Conservation (phyloP, 2,329 filamentous ascomycete species). For the Paracamarosporium sp. region DNA sequence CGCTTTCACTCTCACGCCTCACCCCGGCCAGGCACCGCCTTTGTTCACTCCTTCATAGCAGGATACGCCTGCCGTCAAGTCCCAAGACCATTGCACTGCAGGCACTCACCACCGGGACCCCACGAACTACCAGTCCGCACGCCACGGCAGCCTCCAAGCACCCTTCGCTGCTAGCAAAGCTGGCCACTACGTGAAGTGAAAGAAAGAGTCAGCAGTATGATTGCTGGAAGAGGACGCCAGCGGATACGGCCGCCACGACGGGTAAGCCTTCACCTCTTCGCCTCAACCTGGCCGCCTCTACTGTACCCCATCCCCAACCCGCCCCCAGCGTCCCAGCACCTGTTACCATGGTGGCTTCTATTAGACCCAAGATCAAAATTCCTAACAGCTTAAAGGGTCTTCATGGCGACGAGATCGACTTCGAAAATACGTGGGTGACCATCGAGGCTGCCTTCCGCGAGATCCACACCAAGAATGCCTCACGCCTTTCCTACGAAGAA, state of each 20-base stretch:
- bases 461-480: conserved; percentile 92
- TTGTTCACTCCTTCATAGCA: conserved; percentile 2
- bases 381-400: conserved; percentile 56
- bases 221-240: conserved; percentile 61
- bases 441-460: conserved; percentile 79
- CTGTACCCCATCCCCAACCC: conserved; percentile 1
- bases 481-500: conserved; percentile 89
- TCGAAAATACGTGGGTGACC: conserved; percentile 83
- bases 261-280: conserved; percentile 57
- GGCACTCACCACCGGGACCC: conserved; percentile 8
- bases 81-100: neutral
- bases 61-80: neutral
- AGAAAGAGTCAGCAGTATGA: conserved; percentile 46
- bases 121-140: neutral
- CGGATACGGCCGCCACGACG: conserved; percentile 73
- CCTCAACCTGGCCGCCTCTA: conserved; percentile 7
- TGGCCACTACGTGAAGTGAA: neutral
- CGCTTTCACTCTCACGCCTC: conserved; percentile 10
- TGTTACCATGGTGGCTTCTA: neutral
- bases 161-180: conserved; percentile 4
- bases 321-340: neutral
- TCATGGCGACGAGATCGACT: conserved; percentile 72
- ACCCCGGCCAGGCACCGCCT: neutral
- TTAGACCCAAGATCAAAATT: conserved; percentile 1
- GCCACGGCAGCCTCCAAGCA: conserved; percentile 8